Evolutionary conservation across 2,329 filamentous ascomycete genomes (phyloP), one percentile per base, ranked within the genome.

Genomic region (Bipolaris oryzae): DNA sequence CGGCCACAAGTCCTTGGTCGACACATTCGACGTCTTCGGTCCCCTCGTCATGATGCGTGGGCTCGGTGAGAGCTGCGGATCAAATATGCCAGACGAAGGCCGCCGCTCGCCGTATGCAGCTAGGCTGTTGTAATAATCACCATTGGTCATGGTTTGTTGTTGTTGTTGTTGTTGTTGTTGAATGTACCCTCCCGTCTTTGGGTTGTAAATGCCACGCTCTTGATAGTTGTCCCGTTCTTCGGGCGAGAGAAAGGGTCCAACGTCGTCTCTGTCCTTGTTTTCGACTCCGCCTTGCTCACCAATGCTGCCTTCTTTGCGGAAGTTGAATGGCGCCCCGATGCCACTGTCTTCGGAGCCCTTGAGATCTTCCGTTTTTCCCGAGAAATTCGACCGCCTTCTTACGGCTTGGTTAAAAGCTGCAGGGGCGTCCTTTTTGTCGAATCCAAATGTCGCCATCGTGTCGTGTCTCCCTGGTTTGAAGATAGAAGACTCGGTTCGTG

Each of bases 241-340:
- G 2, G 34, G 38, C 2, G 50, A 54, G 2, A 50, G 18, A 16
- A 57, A 49, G 2, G 44, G 39, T 3, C 13, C 39, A 16, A 25
- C 9, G 20, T 9, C 6, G 21, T n/a, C 1, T 9, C 21, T 25
- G 2, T n/a, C 39, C 13, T 20, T 37, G 18, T 6, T 3, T 35
- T 31, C 10, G 2, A 31, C 28, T 13, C 28, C 28, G 2, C 10
- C 39, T 5, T 18, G 25, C 9, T 39, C 46, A 2, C 15, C n/a
- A 7, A 38, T 44, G 23, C 50, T 62, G 7, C 68, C 69, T 43
- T 68, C 54, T 46, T 65, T 69, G 7, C 63, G 57, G 2, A 64
- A 57, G n/a, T 71, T 61, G 46, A 53, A 61, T 0, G 69, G 70
- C 9, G 62, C 60, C 20, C 69, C 60, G 31, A 70, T 72, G 6